Evolutionary conservation across 345 rosid species (phyloP), one percentile per base, ranked within the genome.

Genomic region (Hypericum perforatum): DNA sequence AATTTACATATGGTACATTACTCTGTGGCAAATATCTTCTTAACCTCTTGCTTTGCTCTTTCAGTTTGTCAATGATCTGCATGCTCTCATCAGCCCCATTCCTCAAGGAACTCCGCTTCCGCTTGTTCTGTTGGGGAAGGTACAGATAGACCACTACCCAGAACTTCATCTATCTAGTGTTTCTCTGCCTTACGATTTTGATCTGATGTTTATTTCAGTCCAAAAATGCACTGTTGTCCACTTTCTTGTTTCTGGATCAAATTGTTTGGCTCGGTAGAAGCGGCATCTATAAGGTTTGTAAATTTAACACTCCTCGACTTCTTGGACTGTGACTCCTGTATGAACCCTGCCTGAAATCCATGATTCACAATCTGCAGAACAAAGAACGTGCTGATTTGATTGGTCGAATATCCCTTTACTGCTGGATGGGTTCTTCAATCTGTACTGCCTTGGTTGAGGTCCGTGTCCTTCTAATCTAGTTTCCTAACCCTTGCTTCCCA

Each of bases 191-290:
- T 38, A 54, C 54, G 9, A 16, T 7, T 38, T 37, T 39, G 38
- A 53, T 63, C 47, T 53, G 32, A 46, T 69, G 32, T 54, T 61
- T 62, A 29, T 56, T 72, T 58, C 86, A 94, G 99, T 86, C 95
- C 14, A 89, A 86, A 67, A 84, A 94, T 79, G 99, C 97, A 0
- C 56, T 89, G 39, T 43, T 86, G 73, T 94, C 92, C 39, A 79
- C 89, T 54, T 94, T 86, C 85, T 75, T 86, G 63, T 94, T 94
- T 66, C 92, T 94, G 55, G 97, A 94, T 79, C 99, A 94, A 89
- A 59, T 94, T 39, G 89, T 86, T 57, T 89, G 97, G 97, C 97
- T 94, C 52, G 80, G 95, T 58, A 79, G 97, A 82, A 51, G 85
- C 41, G 99, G 97, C 54, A 80, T 94, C 59, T 85, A 86, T 63